Evolutionary conservation across 352 stramenopile species (phyloP).

Genomic region (Phytophthora podocarpi): DNA sequence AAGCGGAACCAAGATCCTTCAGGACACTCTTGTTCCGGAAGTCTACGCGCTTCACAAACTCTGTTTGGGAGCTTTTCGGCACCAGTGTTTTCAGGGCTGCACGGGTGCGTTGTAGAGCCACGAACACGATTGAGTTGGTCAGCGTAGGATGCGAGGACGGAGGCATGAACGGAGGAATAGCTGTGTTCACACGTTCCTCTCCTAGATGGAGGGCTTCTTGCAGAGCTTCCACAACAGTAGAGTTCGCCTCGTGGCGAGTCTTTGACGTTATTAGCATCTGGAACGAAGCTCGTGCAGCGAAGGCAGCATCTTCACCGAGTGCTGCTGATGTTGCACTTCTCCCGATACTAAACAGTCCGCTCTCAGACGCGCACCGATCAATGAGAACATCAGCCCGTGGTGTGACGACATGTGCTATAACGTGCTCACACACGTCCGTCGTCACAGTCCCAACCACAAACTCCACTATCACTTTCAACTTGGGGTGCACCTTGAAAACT

Average conservation of each 20-base stretch:
- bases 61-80: slow-evolving; percentile 47
- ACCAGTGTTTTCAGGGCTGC: slow-evolving; percentile 41
- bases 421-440: slow-evolving; percentile 66
- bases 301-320: slow-evolving; percentile 8
- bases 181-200: slow-evolving; percentile 35
- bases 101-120: slow-evolving; percentile 42
- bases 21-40: slow-evolving; percentile 48
- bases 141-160: slow-evolving; percentile 48
- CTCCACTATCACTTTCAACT: slow-evolving; percentile 58
- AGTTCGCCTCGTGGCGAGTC: slow-evolving; percentile 32
- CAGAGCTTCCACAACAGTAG: slow-evolving; percentile 31
- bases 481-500: slow-evolving; percentile 69
- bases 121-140: slow-evolving; percentile 30
- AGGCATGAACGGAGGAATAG: slow-evolving; percentile 41
- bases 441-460: slow-evolving; percentile 70
- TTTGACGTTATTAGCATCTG: slow-evolving; percentile 46
- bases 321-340: neutral
- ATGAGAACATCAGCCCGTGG: slow-evolving; percentile 52
- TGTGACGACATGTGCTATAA: slow-evolving; percentile 46
- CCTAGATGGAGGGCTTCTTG: slow-evolving; percentile 37
- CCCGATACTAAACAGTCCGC: slow-evolving; percentile 7
- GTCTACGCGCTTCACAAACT: slow-evolving; percentile 55
- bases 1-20: slow-evolving; percentile 33
- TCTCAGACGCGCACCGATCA: slow-evolving; percentile 39
- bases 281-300: slow-evolving; percentile 33